These are phyloP conservation scores for Pleurostoma richardsiae DNA, from an alignment of 2,329 filamentous ascomycete genomes.

Conservation along the genomic window DNA sequence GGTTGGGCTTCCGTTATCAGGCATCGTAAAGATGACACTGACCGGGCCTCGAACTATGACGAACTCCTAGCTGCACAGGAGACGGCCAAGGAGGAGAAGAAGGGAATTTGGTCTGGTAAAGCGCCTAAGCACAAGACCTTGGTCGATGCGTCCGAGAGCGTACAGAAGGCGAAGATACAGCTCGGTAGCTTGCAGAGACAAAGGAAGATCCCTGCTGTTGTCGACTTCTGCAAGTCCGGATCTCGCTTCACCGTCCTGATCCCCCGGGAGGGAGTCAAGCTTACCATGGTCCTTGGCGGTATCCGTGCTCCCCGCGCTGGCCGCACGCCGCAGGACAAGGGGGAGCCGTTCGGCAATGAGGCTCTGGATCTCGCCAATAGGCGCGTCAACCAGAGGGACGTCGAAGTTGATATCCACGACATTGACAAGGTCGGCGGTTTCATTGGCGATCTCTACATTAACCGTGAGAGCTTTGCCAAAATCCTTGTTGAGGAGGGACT, in stretches of 20 bases:
- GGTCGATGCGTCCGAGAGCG: constrained; percentile 83
- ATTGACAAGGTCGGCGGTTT: constrained; percentile 97
- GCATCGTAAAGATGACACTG: constrained; percentile 90
- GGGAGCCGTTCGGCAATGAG: constrained; percentile 93
- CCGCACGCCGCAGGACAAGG: constrained; percentile 66
- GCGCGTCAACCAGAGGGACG: constrained; percentile 88
- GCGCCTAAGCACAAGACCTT: constrained; percentile 76
- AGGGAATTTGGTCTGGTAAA: constrained; percentile 94
- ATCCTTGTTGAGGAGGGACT: constrained; percentile 88
- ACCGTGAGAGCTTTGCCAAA: constrained; percentile 94
- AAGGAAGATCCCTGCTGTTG: constrained; percentile 85
- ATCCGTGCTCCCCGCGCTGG: constrained; percentile 86
- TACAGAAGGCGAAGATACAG: constrained; percentile 95
- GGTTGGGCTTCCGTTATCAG: constrained; percentile 93
- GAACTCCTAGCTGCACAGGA: constrained; percentile 77
- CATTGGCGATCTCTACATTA: constrained; percentile 90
- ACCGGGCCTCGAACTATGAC: constrained; percentile 91
- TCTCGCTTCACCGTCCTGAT: constrained; percentile 90
- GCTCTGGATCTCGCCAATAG: constrained; percentile 87
- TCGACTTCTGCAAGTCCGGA: constrained; percentile 97
- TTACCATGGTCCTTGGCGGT: constrained; percentile 90
- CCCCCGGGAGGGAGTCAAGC: constrained; percentile 86
- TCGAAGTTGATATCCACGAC: constrained; percentile 91
- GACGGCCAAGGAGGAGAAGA: constrained; percentile 77
- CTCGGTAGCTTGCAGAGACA: constrained; percentile 82